Percentiles rank a stretch among this genome's conserved stretches.
Evolutionary conservation across 1,139 yeast species (phyloP).

Genomic region (Lodderomyces theae): DNA sequence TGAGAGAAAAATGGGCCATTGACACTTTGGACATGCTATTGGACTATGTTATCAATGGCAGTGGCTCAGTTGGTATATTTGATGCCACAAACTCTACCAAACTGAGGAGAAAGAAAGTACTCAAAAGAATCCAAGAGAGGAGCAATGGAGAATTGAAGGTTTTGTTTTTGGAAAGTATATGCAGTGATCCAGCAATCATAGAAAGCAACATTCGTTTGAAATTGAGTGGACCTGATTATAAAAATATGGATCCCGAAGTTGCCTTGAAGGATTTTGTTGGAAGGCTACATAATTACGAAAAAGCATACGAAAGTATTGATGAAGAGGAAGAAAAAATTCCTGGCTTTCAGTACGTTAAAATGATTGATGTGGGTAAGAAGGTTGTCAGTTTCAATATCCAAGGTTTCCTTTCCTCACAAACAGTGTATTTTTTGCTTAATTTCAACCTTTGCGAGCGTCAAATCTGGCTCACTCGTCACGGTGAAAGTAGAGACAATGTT

Average conservation of each 20-base stretch:
- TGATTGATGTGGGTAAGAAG: slow-evolving; percentile 94
- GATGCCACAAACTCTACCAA: slow-evolving; percentile 94
- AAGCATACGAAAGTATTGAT: slow-evolving; percentile 87
- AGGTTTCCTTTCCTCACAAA: slow-evolving; percentile 91
- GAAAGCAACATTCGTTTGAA: slow-evolving; percentile 82
- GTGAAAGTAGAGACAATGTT: slow-evolving; percentile 84
- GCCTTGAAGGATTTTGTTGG: slow-evolving; percentile 83
- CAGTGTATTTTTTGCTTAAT: slow-evolving; percentile 83
- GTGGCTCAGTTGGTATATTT: slow-evolving; percentile 90
- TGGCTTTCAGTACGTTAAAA: slow-evolving; percentile 81
- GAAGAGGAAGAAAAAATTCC: slow-evolving; percentile 64
- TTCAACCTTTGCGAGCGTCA: slow-evolving; percentile 89
- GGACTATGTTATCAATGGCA: slow-evolving; percentile 74
- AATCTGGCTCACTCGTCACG: slow-evolving; percentile 94
- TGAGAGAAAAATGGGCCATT: slow-evolving; percentile 95
- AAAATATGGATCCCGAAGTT: slow-evolving; percentile 74
- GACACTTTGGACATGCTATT: slow-evolving; percentile 84
- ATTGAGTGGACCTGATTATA: slow-evolving; percentile 91
- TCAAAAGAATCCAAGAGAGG: slow-evolving; percentile 67
- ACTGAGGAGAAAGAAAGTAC: slow-evolving; percentile 63
- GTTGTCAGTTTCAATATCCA: slow-evolving; percentile 88
- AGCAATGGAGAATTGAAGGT: slow-evolving; percentile 76
- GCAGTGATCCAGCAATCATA: slow-evolving; percentile 74
- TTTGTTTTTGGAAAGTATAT: slow-evolving; percentile 80
- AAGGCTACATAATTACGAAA: slow-evolving; percentile 78